These are phyloP conservation scores for Hirsutella rhossiliensis DNA, from an alignment of 2,329 filamentous ascomycete genomes.

Conservation along the genomic window DNA sequence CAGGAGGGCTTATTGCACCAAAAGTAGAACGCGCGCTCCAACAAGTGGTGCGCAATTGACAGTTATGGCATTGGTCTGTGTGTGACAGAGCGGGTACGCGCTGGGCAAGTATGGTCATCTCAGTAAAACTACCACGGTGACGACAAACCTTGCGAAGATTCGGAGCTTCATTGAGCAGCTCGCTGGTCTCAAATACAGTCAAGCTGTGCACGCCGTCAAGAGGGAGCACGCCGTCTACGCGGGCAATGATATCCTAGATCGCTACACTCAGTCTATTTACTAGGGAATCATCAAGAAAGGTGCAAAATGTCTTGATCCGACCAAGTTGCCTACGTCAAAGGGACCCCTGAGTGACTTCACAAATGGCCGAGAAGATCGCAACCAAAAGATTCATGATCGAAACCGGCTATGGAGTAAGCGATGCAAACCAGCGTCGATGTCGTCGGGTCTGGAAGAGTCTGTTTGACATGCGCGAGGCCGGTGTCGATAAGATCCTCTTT, in stretches of 20 bases:
- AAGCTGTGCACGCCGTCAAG: not conserved
- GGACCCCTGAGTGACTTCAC: not conserved
- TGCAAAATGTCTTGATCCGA: not conserved
- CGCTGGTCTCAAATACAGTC: no score
- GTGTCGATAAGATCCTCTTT: conserved; percentile 1
- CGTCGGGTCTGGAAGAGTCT: not conserved
- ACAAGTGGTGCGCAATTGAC: no score
- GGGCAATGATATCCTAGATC: not conserved
- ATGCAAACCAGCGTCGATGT: not conserved
- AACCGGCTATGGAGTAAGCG: not conserved
- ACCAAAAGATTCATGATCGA: not conserved
- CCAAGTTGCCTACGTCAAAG: not conserved
- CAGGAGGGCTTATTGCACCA: no score
- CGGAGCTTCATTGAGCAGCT: no score
- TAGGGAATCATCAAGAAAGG: not conserved
- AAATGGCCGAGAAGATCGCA: not conserved
- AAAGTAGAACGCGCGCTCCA: no score
- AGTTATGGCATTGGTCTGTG: no score
- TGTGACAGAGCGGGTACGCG: no score
- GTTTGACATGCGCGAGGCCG: not conserved
- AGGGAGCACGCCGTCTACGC: not conserved
- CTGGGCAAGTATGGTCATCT: no score
- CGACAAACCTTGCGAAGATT: no score
- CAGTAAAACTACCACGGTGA: no score
- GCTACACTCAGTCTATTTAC: not conserved